Base-by-base conservation (phyloP, 257 asterid species). In the Marsdenia floribunda region DNA sequence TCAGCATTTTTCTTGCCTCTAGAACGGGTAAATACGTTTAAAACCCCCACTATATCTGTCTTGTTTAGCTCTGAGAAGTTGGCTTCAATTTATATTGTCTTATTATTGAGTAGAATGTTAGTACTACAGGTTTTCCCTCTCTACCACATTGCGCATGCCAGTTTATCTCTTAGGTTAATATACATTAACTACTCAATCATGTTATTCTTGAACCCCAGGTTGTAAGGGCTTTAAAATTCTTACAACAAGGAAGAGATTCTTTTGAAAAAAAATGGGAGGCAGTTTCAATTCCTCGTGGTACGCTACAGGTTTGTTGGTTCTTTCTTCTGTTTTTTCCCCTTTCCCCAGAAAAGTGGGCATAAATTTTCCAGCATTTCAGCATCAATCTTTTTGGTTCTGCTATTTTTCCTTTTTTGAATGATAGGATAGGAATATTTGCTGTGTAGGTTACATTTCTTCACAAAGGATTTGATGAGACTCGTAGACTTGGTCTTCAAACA, bases 1-100 rank as follows among this genome's bases (percentile, higher is more conserved):
- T 95, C 99, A 16, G 98, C 99, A 33, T 95, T 92, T 88, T 95
- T 92, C 89, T 87, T 95, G 82, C 99, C 99, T 74, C 85, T 95
- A 83, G 99, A 92, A 85, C 94, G 97, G 70, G 99, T 95, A 83
- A 87, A 91, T 73, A 66, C 79, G 70, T 79, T 33, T 47, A 33
- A 33, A 72, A 55, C 49, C 49, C 49, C 14, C 52, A 15, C 12
- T 47, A 16, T 16, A 35, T 6, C 10, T 35, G 40, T 72, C 49
- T 68, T n/a, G 46, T 63, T 65, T 11, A 21, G 21, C 73, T 58
- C 12, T 5, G 57, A 19, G 12, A 21, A 64, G 13, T 26, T 22
- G 29, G 12, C 38, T 40, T 65, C 67, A 52, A 4, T 65, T 65
- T 75, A 33, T 21, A 12, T 22, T 50, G 24, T 29, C 54, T 15